These are phyloP conservation scores for Rosellinia necatrix DNA, from an alignment of 2,329 filamentous ascomycete genomes.

Conservation along the genomic window DNA sequence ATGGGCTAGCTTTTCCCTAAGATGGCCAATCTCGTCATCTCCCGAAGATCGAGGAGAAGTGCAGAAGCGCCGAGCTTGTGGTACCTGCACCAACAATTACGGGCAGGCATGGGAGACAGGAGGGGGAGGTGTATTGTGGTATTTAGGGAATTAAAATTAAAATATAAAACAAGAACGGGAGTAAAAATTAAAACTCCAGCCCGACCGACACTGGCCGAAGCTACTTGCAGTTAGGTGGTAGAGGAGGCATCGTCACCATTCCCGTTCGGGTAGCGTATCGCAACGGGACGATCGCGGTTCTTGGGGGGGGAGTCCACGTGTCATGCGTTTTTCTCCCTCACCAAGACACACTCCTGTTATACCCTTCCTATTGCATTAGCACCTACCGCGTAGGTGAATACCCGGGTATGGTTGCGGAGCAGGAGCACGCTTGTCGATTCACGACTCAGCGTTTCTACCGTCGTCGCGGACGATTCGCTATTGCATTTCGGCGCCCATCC, in stretches of 20 bases:
- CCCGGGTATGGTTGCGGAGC: background rate
- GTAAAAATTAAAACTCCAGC: background rate
- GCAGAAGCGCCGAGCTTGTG: slow-evolving; percentile 41
- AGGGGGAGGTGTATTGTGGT: background rate
- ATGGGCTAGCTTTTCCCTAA: slow-evolving; percentile 4
- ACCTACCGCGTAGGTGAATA: too few relatives aligned
- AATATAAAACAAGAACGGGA: background rate
- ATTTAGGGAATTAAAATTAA: background rate
- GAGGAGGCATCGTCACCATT: slow-evolving; percentile 19
- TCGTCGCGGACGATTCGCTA: slow-evolving; percentile 23
- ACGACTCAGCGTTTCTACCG: slow-evolving; percentile 11
- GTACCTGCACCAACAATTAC: slow-evolving; percentile 32
- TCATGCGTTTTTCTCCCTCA: slow-evolving; percentile 26
- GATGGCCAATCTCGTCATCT: slow-evolving; percentile 40
- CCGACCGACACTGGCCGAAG: background rate
- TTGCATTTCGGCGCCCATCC: slow-evolving; percentile 19
- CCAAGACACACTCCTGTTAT: too few relatives aligned
- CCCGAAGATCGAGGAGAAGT: slow-evolving; percentile 37
- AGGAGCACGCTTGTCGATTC: slow-evolving; percentile 23
- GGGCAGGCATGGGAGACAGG: slow-evolving; percentile 9
- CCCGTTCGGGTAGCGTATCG: slow-evolving; percentile 15
- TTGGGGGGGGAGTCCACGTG: slow-evolving; percentile 38
- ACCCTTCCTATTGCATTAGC: too few relatives aligned
- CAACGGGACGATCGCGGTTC: slow-evolving; percentile 18
- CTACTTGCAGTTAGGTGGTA: background rate